These are phyloP conservation scores for Nemania abortiva DNA, from an alignment of 2,329 filamentous ascomycete species.

Conservation along the genomic window DNA sequence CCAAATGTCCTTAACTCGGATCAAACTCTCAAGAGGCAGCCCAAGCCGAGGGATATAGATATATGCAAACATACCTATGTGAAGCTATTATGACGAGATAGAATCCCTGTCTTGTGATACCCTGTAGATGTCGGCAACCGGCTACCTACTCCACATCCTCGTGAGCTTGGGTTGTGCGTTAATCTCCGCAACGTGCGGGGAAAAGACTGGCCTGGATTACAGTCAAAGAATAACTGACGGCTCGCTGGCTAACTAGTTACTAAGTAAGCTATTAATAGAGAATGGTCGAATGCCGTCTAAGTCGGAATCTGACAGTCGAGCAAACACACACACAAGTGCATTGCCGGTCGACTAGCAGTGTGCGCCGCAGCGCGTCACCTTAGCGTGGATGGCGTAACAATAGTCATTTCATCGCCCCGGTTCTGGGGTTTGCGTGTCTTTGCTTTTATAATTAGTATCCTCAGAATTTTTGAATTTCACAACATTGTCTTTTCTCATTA, in stretches of 20 bases:
- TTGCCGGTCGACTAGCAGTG: neutral
- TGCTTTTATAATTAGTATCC: neutral
- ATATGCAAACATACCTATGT: neutral
- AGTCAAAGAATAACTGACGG: neutral
- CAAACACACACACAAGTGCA: neutral
- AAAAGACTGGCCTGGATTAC: neutral
- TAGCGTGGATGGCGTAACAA: constrained; percentile 33
- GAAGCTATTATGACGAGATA: constrained; percentile 7
- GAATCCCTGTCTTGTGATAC: constrained; percentile 2
- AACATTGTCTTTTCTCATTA: too few species aligned
- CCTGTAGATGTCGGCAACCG: neutral
- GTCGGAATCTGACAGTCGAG: neutral
- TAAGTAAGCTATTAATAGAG: neutral
- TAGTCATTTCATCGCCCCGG: constrained; percentile 14
- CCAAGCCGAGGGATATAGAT: neutral
- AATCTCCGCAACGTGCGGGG: constrained; percentile 12
- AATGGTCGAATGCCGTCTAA: neutral
- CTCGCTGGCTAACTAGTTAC: too few species aligned
- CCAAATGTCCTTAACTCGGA: neutral
- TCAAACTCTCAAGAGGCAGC: neutral
- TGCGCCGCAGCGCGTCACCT: constrained; percentile 10
- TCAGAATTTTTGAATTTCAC: too few species aligned
- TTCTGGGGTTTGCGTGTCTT: neutral
- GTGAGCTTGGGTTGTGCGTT: neutral
- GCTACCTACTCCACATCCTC: neutral